Conservation (phyloP, 2,329 filamentous ascomycete genomes). For the Ascochyta viciae-villosae region DNA sequence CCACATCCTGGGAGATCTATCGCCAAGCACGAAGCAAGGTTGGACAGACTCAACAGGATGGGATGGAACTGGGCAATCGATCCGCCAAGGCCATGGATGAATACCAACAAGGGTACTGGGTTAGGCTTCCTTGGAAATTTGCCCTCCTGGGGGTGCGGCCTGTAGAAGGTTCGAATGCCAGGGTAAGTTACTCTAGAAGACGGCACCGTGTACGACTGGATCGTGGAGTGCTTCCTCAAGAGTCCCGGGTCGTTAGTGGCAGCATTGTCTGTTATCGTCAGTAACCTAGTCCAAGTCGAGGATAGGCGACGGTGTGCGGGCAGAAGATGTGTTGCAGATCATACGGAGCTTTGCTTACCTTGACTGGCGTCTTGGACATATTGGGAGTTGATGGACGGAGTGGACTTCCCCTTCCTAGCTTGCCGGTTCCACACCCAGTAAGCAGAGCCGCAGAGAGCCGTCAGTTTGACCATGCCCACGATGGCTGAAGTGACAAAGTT, state of each 20-base stretch:
- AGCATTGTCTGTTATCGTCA: slow-evolving; percentile 48
- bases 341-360: slow-evolving; percentile 33
- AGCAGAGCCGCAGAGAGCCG: slow-evolving; percentile 47
- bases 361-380: slow-evolving; percentile 28
- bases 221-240: slow-evolving; percentile 76
- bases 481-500: slow-evolving; percentile 28
- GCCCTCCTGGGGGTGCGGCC: slow-evolving; percentile 79
- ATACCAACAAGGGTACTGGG: slow-evolving; percentile 84
- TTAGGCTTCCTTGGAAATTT: slow-evolving; percentile 77
- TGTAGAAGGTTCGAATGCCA: slow-evolving; percentile 81
- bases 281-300: slow-evolving; percentile 10
- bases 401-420: slow-evolving; percentile 24
- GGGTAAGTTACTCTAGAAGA: slow-evolving; percentile 71
- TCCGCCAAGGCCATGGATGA: slow-evolving; percentile 92
- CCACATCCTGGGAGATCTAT: slow-evolving; percentile 93
- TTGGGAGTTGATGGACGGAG: slow-evolving; percentile 27
- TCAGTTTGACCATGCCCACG: slow-evolving; percentile 50
- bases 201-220: slow-evolving; percentile 75
- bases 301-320: slow-evolving; percentile 14
- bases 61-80: slow-evolving; percentile 87
- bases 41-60: slow-evolving; percentile 79
- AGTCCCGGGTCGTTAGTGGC: slow-evolving; percentile 76
- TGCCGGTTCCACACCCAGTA: slow-evolving; percentile 43
- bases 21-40: slow-evolving; percentile 82
- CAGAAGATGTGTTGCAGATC: slow-evolving; percentile 15